Conservation (phyloP, 352 stramenopile genomes). For the Poterioochromonas sp. region DNA sequence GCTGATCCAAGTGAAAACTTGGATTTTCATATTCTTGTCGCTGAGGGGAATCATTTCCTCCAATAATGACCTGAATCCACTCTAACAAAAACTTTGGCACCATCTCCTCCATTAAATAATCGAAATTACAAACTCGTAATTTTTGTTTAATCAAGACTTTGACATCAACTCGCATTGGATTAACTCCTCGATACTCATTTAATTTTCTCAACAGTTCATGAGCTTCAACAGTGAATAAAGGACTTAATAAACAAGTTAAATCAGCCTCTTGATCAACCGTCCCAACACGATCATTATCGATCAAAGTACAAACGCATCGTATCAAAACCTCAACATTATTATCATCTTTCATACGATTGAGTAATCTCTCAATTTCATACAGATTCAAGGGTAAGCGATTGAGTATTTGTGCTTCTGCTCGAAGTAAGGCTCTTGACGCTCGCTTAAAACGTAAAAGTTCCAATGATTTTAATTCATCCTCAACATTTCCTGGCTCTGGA, state of each 20-base stretch:
- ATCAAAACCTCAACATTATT: neutral
- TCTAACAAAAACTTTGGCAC: conserved; percentile 1
- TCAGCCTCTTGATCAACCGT: neutral
- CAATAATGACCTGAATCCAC: conserved; percentile 5
- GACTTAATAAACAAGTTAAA: neutral
- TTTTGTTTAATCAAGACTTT: neutral
- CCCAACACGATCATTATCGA: neutral
- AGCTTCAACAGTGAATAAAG: neutral
- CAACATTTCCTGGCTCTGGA: conserved; percentile 26
- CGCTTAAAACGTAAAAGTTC: conserved; percentile 32
- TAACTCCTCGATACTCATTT: conserved; percentile 6
- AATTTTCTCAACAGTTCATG: conserved; percentile 5
- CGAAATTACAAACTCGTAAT: neutral
- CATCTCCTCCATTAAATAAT: neutral
- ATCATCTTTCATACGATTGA: neutral
- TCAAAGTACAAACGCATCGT: neutral
- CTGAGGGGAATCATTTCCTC: neutral
- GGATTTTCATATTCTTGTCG: neutral
- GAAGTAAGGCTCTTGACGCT: neutral
- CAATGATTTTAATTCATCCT: conserved; percentile 26
- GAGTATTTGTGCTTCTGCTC: conserved; percentile 23
- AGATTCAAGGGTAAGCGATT: conserved; percentile 19
- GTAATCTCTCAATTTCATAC: conserved; percentile 14
- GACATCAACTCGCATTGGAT: conserved; percentile 22
- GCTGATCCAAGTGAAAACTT: too few relatives aligned